Percentiles rank a stretch among this genome's conserved stretches.
Conservation (phyloP, 176 grass and related monocot species). For the Musa schizocarpa region DNA sequence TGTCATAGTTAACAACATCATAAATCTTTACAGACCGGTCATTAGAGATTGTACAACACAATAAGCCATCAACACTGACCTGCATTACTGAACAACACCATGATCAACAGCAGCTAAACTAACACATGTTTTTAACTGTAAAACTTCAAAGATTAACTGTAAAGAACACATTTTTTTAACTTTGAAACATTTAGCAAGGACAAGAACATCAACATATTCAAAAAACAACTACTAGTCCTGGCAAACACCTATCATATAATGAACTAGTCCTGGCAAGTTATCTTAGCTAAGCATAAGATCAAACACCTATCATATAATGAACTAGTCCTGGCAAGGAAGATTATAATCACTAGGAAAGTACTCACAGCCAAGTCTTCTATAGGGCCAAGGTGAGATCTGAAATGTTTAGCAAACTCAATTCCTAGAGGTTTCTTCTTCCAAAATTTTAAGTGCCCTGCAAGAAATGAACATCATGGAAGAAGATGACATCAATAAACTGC, state of each 20-base stretch:
- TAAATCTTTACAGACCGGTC: constrained; percentile 84
- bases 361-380: constrained; percentile 95
- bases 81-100: constrained; percentile 49
- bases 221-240: no score
- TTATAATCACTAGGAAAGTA: constrained; percentile 5
- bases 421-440: constrained; percentile 91
- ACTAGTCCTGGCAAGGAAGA: not conserved
- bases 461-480: constrained; percentile 1
- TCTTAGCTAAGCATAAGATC: no score
- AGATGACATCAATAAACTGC: not conserved
- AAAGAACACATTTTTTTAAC: not conserved
- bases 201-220: not conserved
- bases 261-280: no score
- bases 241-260: no score
- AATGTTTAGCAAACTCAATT: constrained; percentile 98
- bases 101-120: constrained; percentile 32
- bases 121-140: not conserved
- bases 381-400: constrained; percentile 86
- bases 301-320: not conserved
- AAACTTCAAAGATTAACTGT: not conserved
- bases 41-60: constrained; percentile 84
- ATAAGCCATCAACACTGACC: constrained; percentile 78
- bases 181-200: no score
- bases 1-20: constrained; percentile 98
- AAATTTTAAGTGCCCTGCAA: constrained; percentile 78